Percentiles rank a stretch among this genome's conserved stretches.
phyloP scores from a whole-genome alignment of 768 basidiomycete species.

The Boletales sp. region DNA sequence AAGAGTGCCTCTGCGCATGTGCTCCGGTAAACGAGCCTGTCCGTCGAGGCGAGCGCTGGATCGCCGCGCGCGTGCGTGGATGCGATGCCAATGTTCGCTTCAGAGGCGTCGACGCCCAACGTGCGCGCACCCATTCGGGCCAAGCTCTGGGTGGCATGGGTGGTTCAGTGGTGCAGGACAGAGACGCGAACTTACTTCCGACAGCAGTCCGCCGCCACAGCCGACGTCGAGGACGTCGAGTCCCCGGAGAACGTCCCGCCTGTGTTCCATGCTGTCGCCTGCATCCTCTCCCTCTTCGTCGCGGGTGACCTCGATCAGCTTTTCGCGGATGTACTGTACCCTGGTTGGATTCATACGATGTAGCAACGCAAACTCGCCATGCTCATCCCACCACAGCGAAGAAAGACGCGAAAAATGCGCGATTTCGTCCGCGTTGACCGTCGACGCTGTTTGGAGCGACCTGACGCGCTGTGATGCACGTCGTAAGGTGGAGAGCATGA shows the following conservation, averaged over 20 bases:
- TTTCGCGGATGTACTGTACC: conserved; percentile 77
- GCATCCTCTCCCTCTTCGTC: conserved; percentile 46
- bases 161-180: background rate
- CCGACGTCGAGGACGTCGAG: conserved; percentile 85
- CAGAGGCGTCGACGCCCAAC: conserved; percentile 88
- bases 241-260: conserved; percentile 47
- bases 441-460: conserved; percentile 24
- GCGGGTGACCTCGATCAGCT: conserved; percentile 58
- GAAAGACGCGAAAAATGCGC: conserved; percentile 87
- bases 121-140: conserved; percentile 87
- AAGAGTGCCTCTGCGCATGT: conserved; percentile 74
- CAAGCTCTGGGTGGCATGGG: conserved; percentile 54
- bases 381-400: conserved; percentile 94
- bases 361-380: conserved; percentile 81
- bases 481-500: conserved; percentile 20
- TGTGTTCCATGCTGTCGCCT: conserved; percentile 26
- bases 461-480: conserved; percentile 11
- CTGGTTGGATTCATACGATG: conserved; percentile 96
- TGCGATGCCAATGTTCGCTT: conserved; percentile 83
- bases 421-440: conserved; percentile 75
- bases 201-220: conserved; percentile 91
- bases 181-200: conserved; percentile 60
- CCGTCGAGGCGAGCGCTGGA: conserved; percentile 45
- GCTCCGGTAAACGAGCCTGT: conserved; percentile 61
- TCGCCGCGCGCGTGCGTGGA: conserved; percentile 78